Evolutionary conservation across 768 basidiomycete species (phyloP).

Genomic region (Tephrocybe sp.): DNA sequence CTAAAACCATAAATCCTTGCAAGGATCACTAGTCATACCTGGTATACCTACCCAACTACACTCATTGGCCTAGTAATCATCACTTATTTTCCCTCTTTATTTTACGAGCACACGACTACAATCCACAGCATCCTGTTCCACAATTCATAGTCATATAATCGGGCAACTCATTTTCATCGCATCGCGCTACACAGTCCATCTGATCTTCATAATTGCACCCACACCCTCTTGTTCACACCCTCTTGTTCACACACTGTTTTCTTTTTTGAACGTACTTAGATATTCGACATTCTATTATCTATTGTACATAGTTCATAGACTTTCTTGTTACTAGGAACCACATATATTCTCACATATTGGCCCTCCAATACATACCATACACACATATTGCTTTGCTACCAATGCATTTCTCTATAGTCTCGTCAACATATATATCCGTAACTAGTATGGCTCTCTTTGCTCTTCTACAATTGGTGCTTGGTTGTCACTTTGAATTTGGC

Average conservation of each 20-base stretch:
- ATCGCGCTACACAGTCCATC: constrained; percentile 25
- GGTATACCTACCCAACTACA: neutral
- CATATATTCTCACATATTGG: constrained; percentile 8
- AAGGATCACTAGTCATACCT: neutral
- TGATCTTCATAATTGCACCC: neutral
- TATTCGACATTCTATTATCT: constrained; percentile 17
- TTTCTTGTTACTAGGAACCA: constrained; percentile 7
- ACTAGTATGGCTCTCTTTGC: too few relatives aligned
- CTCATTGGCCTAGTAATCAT: constrained; percentile 17
- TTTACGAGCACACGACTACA: neutral
- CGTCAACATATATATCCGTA: constrained; percentile 4
- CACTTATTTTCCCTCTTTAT: too few relatives aligned
- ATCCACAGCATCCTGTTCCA: neutral
- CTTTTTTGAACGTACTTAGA: constrained; percentile 17
- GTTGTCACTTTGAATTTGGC: too few relatives aligned
- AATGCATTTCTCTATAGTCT: constrained; percentile 4
- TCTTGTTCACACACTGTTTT: too few relatives aligned
- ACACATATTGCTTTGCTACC: too few relatives aligned
- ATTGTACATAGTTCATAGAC: constrained; percentile 11
- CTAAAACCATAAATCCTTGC: constrained; percentile 16
- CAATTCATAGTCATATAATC: constrained; percentile 9
- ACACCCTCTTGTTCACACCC: too few relatives aligned
- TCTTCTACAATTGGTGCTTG: too few relatives aligned
- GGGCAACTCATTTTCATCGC: constrained; percentile 19
- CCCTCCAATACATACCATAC: too few relatives aligned